phyloP scores from a whole-genome alignment of 768 basidiomycete genomes.

The Russula brevipes region DNA sequence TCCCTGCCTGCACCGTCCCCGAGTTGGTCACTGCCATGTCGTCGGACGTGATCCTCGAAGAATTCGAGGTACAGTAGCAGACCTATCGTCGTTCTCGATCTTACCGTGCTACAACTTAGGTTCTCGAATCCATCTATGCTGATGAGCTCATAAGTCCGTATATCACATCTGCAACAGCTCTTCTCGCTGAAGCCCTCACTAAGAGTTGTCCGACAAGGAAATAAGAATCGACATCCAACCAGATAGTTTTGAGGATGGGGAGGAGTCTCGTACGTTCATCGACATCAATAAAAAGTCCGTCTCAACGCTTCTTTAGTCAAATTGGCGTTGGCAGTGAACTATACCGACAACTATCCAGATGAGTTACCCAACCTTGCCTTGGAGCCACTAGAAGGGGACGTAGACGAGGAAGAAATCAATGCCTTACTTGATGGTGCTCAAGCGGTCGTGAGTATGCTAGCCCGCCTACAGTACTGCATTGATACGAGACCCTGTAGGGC shows the following conservation, averaged over 20 bases:
- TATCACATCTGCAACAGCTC: conserved; percentile 26
- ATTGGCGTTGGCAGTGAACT: conserved; percentile 66
- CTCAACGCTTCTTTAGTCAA: conserved; percentile 48
- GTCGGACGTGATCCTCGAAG: conserved; percentile 69
- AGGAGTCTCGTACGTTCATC: conserved; percentile 47
- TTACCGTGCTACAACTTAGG: conserved; percentile 40
- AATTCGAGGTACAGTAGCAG: conserved; percentile 67
- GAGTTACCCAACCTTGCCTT: conserved; percentile 68
- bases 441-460: conserved; percentile 44
- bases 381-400: conserved; percentile 52
- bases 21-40: conserved; percentile 42
- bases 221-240: conserved; percentile 85
- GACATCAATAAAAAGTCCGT: not conserved
- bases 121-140: conserved; percentile 94
- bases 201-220: conserved; percentile 82
- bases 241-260: conserved; percentile 64
- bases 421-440: conserved; percentile 53
- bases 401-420: conserved; percentile 54
- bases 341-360: conserved; percentile 82
- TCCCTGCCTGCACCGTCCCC: not conserved
- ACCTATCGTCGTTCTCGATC: conserved; percentile 13
- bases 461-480: not conserved
- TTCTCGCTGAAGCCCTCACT: conserved; percentile 43
- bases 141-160: conserved; percentile 87
- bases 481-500: conserved; percentile 42